A percentile compares a stretch with the other conserved stretches of the same genome.
These are phyloP conservation scores for Exophiala dermatitidis DNA, from an alignment of 2,329 filamentous ascomycete species.

Conservation along the genomic window DNA sequence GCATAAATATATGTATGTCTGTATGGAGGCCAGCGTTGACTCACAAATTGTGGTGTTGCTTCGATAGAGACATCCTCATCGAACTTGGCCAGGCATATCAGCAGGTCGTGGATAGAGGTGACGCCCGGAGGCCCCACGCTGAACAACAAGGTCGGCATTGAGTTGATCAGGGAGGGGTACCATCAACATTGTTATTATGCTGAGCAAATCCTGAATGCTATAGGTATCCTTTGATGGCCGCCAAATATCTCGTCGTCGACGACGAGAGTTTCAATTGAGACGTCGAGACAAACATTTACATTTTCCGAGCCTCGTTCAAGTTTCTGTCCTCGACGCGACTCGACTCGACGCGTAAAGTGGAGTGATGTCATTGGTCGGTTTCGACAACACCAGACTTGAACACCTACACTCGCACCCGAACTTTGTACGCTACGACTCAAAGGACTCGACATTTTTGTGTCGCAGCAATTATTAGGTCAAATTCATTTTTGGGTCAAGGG, in stretches of 20 bases:
- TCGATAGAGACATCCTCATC: conserved; percentile 57
- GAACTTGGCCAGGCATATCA: conserved; percentile 57
- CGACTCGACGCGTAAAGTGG: conserved; percentile 4
- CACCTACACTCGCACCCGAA: neutral
- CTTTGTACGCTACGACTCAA: neutral
- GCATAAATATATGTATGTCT: neutral
- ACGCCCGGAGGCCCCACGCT: conserved; percentile 51
- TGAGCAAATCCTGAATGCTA: too few relatives aligned
- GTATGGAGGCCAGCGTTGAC: conserved; percentile 4
- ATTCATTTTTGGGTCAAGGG: too few relatives aligned
- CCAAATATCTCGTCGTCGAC: too few relatives aligned
- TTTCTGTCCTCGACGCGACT: neutral
- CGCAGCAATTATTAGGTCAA: neutral
- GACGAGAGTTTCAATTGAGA: too few relatives aligned
- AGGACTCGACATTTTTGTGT: neutral
- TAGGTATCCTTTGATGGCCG: too few relatives aligned
- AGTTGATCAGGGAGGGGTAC: neutral
- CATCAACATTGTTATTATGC: too few relatives aligned
- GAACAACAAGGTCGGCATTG: conserved; percentile 41
- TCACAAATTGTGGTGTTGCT: conserved; percentile 51
- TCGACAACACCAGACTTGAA: neutral
- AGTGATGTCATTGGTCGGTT: conserved; percentile 10
- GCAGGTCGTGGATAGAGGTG: conserved; percentile 50
- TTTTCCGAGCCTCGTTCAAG: neutral
- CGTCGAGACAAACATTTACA: too few relatives aligned